These are phyloP conservation scores for Microthlaspi erraticum DNA, from an alignment of 345 rosid species.

Conservation along the genomic window DNA sequence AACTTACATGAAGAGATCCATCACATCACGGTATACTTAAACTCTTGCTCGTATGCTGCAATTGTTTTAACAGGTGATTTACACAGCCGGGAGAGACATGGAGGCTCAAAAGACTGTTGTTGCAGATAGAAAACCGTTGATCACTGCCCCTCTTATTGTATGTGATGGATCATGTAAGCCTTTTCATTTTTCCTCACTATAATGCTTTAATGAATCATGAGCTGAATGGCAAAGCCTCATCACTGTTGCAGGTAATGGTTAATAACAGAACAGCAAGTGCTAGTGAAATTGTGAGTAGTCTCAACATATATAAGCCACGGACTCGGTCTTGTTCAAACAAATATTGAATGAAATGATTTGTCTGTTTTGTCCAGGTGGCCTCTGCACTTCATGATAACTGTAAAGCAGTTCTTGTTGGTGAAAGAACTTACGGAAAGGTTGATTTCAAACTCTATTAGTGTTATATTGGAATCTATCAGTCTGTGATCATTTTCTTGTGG, in stretches of 20 bases:
- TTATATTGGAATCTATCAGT: background rate
- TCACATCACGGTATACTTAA: background rate
- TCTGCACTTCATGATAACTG: slow-evolving; percentile 99
- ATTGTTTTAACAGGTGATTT: slow-evolving; percentile 63
- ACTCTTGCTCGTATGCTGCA: slow-evolving; percentile 16
- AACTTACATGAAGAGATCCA: background rate
- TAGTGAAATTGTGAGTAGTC: slow-evolving; percentile 85
- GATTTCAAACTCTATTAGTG: background rate
- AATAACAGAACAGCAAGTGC: slow-evolving; percentile 93
- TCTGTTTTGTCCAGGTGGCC: slow-evolving; percentile 68
- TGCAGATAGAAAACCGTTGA: slow-evolving; percentile 69
- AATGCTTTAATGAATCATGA: background rate
- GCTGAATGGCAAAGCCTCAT: slow-evolving; percentile 18
- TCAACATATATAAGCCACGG: background rate
- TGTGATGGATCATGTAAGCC: slow-evolving; percentile 49
- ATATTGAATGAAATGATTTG: background rate
- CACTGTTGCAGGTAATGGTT: slow-evolving; percentile 71
- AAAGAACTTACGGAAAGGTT: slow-evolving; percentile 93
- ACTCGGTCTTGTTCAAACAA: slow-evolving; percentile 5
- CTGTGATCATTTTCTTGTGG: slow-evolving; percentile 6
- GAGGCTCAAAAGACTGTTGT: slow-evolving; percentile 63
- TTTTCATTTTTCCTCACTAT: background rate
- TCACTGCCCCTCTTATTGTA: slow-evolving; percentile 80
- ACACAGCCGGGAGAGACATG: slow-evolving; percentile 81
- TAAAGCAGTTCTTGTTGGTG: slow-evolving; percentile 95